Evolutionary conservation across 2,329 filamentous ascomycete species (phyloP).

Genomic region (Aurifilum marmelostoma): DNA sequence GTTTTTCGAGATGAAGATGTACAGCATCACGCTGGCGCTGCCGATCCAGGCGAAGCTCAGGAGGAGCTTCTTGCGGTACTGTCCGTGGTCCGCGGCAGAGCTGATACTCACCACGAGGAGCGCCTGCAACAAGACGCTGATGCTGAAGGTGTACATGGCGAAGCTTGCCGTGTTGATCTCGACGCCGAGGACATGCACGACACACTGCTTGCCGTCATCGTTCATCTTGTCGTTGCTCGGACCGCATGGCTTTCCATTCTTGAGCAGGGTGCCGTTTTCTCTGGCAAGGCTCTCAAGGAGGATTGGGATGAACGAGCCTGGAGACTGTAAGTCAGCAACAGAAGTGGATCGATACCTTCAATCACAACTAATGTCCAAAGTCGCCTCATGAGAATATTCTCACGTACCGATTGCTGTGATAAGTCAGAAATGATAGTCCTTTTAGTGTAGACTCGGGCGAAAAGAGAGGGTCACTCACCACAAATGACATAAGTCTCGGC

Average conservation of each 20-base stretch:
- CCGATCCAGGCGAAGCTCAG: conserved; percentile 84
- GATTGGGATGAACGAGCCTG: conserved; percentile 93
- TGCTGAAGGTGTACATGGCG: conserved; percentile 95
- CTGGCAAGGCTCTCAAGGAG: conserved; percentile 90
- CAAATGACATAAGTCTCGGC: conserved; percentile 97
- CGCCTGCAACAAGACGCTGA: conserved; percentile 87
- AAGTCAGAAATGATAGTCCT: conserved; percentile 16
- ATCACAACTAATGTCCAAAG: not conserved
- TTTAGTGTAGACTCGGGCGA: not conserved
- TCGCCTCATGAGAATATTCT: not conserved
- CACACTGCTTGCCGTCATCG: conserved; percentile 67
- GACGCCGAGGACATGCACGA: conserved; percentile 78
- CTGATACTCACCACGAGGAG: conserved; percentile 95
- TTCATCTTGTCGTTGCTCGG: conserved; percentile 57
- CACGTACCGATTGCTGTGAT: conserved; percentile 37
- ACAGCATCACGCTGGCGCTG: conserved; percentile 83
- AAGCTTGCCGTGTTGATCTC: conserved; percentile 96
- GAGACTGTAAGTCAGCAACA: conserved; percentile 2
- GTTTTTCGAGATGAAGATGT: conserved; percentile 74
- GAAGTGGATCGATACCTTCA: not conserved
- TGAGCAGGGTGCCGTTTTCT: conserved; percentile 86
- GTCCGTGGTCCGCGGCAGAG: conserved; percentile 91
- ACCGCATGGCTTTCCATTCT: conserved; percentile 75
- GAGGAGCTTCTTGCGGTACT: conserved; percentile 85
- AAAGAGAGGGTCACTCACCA: conserved; percentile 56